These are phyloP conservation scores for Calonectria pseudoturangicola DNA, from an alignment of 2,329 filamentous ascomycete genomes.

Conservation along the genomic window DNA sequence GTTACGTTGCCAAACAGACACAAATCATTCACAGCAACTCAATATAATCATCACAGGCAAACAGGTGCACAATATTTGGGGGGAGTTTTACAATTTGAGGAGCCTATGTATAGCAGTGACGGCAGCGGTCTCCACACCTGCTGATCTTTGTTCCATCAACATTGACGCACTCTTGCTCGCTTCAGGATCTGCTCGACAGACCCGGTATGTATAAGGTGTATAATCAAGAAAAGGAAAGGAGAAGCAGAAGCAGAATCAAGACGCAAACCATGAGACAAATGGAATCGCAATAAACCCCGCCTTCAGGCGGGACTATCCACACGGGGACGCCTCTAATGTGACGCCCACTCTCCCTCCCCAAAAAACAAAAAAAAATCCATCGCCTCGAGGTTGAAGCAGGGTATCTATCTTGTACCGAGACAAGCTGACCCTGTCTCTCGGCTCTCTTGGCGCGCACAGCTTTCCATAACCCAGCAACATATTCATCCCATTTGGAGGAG, in stretches of 20 bases:
- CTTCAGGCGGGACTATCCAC: constrained; percentile 48
- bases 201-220: constrained; percentile 57
- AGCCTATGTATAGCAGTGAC: constrained; percentile 59
- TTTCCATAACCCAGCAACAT: constrained; percentile 42
- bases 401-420: constrained; percentile 37
- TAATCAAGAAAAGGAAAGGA: constrained; percentile 57
- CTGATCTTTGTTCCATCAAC: constrained; percentile 57
- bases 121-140: constrained; percentile 53
- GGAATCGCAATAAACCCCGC: constrained; percentile 53
- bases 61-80: constrained; percentile 27
- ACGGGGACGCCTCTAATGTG: constrained; percentile 38
- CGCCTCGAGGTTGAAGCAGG: constrained; percentile 38
- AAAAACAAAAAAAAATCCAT: constrained; percentile 36
- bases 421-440: constrained; percentile 32
- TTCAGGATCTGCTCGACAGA: constrained; percentile 58
- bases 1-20: too few relatives aligned
- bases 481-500: constrained; percentile 45
- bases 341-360: constrained; percentile 39
- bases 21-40: background rate
- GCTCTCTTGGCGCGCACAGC: constrained; percentile 42
- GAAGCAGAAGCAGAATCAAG: constrained; percentile 52
- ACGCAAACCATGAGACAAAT: constrained; percentile 56
- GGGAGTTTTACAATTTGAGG: constrained; percentile 58
- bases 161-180: constrained; percentile 56
- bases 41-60: background rate